A percentile compares a stretch with the other conserved stretches of the same genome.
Conservation (phyloP, 345 rosid species). For the Hibiscus tridactylites region DNA sequence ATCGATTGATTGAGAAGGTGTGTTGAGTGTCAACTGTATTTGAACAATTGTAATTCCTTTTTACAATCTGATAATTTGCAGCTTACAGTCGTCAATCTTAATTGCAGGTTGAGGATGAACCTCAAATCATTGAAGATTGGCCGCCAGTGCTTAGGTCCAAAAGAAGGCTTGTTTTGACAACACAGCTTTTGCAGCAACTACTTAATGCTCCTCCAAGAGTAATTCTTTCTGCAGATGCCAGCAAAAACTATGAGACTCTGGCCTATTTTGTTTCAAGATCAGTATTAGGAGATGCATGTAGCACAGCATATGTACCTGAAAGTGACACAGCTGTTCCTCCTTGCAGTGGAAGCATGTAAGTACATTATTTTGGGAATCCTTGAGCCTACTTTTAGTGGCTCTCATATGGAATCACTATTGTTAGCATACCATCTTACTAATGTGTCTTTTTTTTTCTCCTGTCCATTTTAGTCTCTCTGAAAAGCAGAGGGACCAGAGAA, state of each 20-base stretch:
- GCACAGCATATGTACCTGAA: not conserved
- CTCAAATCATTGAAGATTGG: not conserved
- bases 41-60: no score
- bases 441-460: no score
- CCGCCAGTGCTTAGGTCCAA: not conserved
- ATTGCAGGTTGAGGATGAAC: not conserved
- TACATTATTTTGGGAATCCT: not conserved
- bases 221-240: not conserved
- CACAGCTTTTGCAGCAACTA: not conserved
- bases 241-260: not conserved
- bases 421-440: no score
- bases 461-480: no score
- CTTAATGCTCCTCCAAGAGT: not conserved
- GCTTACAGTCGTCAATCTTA: no score
- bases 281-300: not conserved
- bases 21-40: no score
- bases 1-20: not conserved
- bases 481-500: no score
- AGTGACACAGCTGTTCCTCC: not conserved
- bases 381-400: not conserved
- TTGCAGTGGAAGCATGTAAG: not conserved
- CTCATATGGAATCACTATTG: not conserved
- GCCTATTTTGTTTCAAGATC: not conserved
- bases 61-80: no score
- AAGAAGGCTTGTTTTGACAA: not conserved